Percentiles rank a stretch among this genome's conserved stretches.
phyloP scores from a whole-genome alignment of 225 moss, liverwort and hornwort species.

The Lunularia cruciata region DNA sequence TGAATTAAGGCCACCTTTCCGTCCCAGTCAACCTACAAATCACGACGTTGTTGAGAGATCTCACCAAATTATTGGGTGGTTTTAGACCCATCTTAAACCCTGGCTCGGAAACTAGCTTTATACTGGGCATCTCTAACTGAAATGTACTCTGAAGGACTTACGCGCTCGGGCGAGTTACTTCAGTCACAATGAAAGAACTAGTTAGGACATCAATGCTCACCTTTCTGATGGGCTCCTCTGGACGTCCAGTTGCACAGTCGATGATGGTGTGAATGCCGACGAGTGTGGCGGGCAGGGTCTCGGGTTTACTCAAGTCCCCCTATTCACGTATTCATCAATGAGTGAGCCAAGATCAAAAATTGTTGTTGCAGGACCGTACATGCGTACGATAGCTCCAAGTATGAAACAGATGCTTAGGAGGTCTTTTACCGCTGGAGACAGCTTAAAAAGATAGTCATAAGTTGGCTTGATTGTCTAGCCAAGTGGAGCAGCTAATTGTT shows the following conservation, averaged over 20 bases:
- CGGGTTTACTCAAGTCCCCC: constrained; percentile 85
- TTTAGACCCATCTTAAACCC: not conserved
- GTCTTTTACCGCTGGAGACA: too few species aligned
- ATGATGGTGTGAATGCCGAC: constrained; percentile 88
- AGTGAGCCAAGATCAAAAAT: not conserved
- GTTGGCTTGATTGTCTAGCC: too few species aligned
- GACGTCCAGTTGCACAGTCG: constrained; percentile 86
- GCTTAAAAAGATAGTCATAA: too few species aligned
- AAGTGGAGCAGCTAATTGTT: too few species aligned
- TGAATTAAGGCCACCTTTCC: constrained; percentile 93
- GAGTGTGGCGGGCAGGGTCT: constrained; percentile 79
- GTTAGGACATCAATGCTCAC: constrained; percentile 25
- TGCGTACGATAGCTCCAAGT: too few species aligned
- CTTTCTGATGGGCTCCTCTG: constrained; percentile 84
- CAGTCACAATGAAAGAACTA: too few species aligned
- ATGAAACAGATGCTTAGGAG: too few species aligned
- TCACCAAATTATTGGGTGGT: not conserved
- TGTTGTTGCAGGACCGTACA: too few species aligned
- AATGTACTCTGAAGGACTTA: too few species aligned
- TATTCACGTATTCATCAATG: too few species aligned
- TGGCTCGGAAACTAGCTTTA: not conserved
- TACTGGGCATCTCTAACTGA: not conserved
- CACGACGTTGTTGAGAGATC: not conserved
- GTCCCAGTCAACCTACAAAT: constrained; percentile 81
- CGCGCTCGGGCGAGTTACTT: too few species aligned